Evolutionary conservation across 495 filamentous ascomycete species (phyloP).

Genomic region (Xylaria acuta): DNA sequence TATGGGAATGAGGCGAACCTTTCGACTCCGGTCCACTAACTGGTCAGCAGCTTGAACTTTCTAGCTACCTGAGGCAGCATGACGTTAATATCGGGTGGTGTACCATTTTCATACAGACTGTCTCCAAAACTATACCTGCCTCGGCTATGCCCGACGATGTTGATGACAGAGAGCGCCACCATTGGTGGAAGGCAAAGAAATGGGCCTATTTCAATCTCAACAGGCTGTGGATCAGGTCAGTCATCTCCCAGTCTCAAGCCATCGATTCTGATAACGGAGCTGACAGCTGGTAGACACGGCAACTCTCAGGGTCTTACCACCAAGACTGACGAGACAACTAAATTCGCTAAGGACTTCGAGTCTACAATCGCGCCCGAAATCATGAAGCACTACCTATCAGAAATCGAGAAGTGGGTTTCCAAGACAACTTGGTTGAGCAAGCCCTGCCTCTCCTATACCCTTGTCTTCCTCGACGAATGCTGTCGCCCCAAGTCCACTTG

Average conservation of each 20-base stretch:
- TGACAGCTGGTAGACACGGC: conserved; percentile 72
- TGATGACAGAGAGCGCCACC: conserved; percentile 86
- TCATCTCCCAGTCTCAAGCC: conserved; percentile 17
- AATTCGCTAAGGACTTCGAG: conserved; percentile 89
- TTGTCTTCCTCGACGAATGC: conserved; percentile 95
- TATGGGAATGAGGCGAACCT: neutral
- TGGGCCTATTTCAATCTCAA: conserved; percentile 99
- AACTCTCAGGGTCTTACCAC: conserved; percentile 73
- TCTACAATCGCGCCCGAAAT: conserved; percentile 93
- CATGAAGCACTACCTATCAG: conserved; percentile 85
- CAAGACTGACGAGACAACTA: conserved; percentile 69
- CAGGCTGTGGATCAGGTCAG: conserved; percentile 88
- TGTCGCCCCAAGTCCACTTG: conserved; percentile 97
- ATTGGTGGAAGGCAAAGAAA: conserved; percentile 99
- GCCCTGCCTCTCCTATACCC: conserved; percentile 86
- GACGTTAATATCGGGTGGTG: conserved; percentile 92
- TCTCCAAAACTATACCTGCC: conserved; percentile 82
- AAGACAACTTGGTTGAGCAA: conserved; percentile 96
- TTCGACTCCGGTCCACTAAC: conserved; percentile 47
- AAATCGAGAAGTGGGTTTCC: conserved; percentile 95
- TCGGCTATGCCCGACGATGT: conserved; percentile 80
- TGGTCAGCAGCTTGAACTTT: conserved; percentile 77
- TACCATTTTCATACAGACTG: conserved; percentile 86
- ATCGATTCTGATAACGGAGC: conserved; percentile 2
- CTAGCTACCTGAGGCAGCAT: conserved; percentile 74